A percentile compares a stretch with the other conserved stretches of the same genome.
Evolutionary conservation across 441 rosid species (phyloP).

Genomic region (Jatropha podagrica): DNA sequence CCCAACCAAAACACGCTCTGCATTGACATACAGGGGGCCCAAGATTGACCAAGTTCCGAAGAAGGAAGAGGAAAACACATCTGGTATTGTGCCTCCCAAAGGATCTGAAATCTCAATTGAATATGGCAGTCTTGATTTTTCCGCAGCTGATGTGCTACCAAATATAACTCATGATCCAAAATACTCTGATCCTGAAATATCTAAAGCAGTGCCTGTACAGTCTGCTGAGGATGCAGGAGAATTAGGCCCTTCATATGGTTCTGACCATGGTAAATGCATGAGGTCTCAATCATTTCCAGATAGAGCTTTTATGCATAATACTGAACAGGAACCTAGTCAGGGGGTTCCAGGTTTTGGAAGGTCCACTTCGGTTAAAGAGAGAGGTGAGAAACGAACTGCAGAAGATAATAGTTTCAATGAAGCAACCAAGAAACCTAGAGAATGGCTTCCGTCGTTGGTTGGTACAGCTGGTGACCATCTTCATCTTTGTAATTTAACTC

Average conservation of each 20-base stretch:
- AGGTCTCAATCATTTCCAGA: constrained; percentile 70
- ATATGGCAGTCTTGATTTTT: constrained; percentile 34
- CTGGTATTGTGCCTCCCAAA: constrained; percentile 35
- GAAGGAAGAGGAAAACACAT: constrained; percentile 41
- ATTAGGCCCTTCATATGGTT: constrained; percentile 33
- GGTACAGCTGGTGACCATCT: constrained; percentile 33
- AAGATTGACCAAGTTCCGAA: constrained; percentile 42
- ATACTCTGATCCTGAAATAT: constrained; percentile 37
- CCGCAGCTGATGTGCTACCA: constrained; percentile 29
- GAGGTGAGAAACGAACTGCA: constrained; percentile 61
- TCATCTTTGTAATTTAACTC: constrained; percentile 32
- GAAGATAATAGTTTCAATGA: constrained; percentile 48
- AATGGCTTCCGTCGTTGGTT: constrained; percentile 57
- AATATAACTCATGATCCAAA: constrained; percentile 33
- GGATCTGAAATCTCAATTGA: constrained; percentile 35
- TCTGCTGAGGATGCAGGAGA: constrained; percentile 36
- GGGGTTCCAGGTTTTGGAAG: constrained; percentile 45
- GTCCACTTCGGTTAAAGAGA: constrained; percentile 55
- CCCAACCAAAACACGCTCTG: constrained; percentile 84
- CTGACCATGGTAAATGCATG: constrained; percentile 45
- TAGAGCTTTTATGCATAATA: constrained; percentile 39
- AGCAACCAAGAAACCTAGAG: constrained; percentile 62
- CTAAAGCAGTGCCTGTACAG: constrained; percentile 30
- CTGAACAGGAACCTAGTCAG: constrained; percentile 40
- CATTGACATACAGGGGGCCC: constrained; percentile 47